A percentile compares a stretch with the other conserved stretches of the same genome.
Conservation (phyloP, 495 filamentous ascomycete species). For the Paragyromitra xinjiangensis region DNA sequence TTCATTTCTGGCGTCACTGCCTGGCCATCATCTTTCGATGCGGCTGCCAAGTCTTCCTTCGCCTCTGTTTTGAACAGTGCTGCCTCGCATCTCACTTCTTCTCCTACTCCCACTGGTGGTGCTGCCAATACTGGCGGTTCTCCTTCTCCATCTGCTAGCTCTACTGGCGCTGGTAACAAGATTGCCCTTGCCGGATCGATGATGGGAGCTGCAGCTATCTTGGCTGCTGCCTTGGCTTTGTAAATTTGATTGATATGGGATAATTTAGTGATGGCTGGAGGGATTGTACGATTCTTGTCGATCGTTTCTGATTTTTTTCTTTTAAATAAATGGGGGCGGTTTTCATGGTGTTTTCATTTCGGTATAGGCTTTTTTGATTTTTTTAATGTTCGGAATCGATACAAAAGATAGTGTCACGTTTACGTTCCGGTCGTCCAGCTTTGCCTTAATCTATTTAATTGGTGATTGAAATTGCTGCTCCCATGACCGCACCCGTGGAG, state of each 20-base stretch:
- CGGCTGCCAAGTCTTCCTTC: neutral
- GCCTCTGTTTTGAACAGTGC: constrained; percentile 32
- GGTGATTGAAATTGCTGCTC: neutral
- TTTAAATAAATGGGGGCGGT: neutral
- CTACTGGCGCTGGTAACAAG: constrained; percentile 15
- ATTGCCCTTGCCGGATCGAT: constrained; percentile 34
- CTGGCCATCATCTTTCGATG: constrained; percentile 5
- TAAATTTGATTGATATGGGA: constrained; percentile 28
- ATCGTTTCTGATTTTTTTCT: neutral
- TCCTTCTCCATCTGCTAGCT: neutral
- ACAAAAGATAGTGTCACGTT: neutral
- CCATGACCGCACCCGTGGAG: neutral
- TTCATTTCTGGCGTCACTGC: constrained; percentile 12
- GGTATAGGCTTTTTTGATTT: neutral
- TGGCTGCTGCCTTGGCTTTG: constrained; percentile 41
- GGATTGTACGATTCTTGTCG: constrained; percentile 6
- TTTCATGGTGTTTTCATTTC: neutral
- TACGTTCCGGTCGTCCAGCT: neutral
- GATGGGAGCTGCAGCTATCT: constrained; percentile 39
- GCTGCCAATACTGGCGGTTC: neutral
- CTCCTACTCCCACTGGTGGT: neutral
- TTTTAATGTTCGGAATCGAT: constrained; percentile 1
- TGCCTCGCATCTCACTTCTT: constrained; percentile 14
- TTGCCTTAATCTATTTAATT: neutral
- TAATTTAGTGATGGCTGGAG: neutral